Base-by-base conservation (phyloP, 139 green algal genomes). In the Chlamydomonas sp. region DNA sequence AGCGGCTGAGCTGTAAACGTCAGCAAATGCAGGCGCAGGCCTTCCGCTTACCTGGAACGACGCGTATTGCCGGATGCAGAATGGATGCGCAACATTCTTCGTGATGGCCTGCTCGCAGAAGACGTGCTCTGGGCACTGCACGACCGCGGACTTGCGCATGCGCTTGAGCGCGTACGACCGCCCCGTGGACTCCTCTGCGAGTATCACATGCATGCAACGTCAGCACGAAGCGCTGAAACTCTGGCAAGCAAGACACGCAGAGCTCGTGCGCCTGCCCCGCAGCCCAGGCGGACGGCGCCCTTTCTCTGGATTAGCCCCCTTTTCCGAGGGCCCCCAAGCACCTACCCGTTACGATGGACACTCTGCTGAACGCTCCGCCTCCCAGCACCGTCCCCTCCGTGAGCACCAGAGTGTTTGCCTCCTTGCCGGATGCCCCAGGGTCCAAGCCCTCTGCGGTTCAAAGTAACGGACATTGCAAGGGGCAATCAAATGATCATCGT, bases 31-130 rank as follows among this genome's bases (percentile, higher is more conserved):
- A 14, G 16, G 15, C 7, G 14, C 7, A 6, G 49, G 5, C 49
- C 74, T 16, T 62, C 4, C 3, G 1, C 83, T 5, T 31, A 94
- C 93, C 91, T 99, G 96, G 91, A 99, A 99, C 8, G 94, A 97
- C 20, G 95, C 96, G 89, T 99, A 99, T 92, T 99, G 97, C 2
- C 97, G 92, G 80, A 99, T 98, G 92, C 97, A 98, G 93, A 99
- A 99, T n/a, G 96, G 96, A 91, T 99, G 97, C 6, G 95, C 95
- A 31, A 96, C 94, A 93, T 98, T 98, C 79, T 96, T 95, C 0
- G 97, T 98, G 93, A 99, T 98, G 75, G 94, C 91, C 93, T 99
- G 97, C 93, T 99, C 97, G 85, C 96, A 99, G 86, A 96, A 99
- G 2, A 99, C 95, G 90, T 99, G 97, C 93, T 98, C 97, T 0